Conservation (phyloP, 202 grass and related monocot genomes). For the Hordeum pubiflorum region DNA sequence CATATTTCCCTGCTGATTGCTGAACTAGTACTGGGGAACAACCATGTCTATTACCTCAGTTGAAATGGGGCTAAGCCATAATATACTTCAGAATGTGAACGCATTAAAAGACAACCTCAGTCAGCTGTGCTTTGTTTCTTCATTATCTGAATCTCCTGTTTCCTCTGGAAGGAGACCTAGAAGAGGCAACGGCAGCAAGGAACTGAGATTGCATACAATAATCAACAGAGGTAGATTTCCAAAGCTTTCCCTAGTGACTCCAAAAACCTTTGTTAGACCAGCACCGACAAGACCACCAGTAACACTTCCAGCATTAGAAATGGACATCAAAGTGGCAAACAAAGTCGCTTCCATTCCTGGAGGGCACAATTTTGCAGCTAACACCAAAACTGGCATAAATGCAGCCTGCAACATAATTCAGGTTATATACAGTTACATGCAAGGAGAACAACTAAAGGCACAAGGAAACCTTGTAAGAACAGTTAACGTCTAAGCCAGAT, state of each 20-base stretch:
- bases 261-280: slow-evolving; percentile 73
- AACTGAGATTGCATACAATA: slow-evolving; percentile 86
- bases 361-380: slow-evolving; percentile 95
- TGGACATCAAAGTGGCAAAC: slow-evolving; percentile 95
- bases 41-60: background rate
- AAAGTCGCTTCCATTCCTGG: slow-evolving; percentile 92
- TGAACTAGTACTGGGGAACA: background rate
- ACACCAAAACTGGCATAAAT: slow-evolving; percentile 95
- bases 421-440: slow-evolving; percentile 14
- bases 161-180: slow-evolving; percentile 74
- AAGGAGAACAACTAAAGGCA: background rate
- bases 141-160: slow-evolving; percentile 31
- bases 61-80: background rate
- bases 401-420: slow-evolving; percentile 62
- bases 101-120: background rate
- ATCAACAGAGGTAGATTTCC: slow-evolving; percentile 70
- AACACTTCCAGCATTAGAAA: slow-evolving; percentile 94
- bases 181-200: slow-evolving; percentile 81
- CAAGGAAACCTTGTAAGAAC: background rate
- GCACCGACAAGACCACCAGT: slow-evolving; percentile 80
- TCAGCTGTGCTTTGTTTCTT: slow-evolving; percentile 36
- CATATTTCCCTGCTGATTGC: slow-evolving; percentile 14
- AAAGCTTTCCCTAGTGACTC: slow-evolving; percentile 85
- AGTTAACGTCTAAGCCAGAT: slow-evolving; percentile 1
- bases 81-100: background rate